Evolutionary conservation across 75 land plant species (phyloP), one percentile per base, ranked within the genome.

Genomic region (Pinus albicaulis): DNA sequence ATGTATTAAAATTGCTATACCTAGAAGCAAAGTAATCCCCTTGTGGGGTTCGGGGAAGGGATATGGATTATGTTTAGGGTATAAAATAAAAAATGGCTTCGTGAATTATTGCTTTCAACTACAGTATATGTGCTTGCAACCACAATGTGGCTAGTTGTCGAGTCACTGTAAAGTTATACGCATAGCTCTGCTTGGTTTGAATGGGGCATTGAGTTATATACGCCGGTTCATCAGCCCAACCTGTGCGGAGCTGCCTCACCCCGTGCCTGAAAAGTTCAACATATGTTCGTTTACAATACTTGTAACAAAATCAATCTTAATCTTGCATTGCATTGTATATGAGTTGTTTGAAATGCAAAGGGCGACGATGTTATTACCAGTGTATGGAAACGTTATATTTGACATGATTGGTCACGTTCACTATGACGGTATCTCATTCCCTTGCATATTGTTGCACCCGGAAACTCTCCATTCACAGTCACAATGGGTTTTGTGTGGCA

Each of bases 191-290:
- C 20, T 92, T 92, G 4, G 92, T 88, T 23, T 55, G 83, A 7
- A 93, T 89, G 3, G 96, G 94, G 68, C 96, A 93, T 55, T 93
- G 96, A 41, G 96, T 93, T 10, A 84, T 76, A 28, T 80, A 85
- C 4, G 28, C 64, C 17, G 96, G 90, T 36, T 94, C 96, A 58
- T 93, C 96, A 13, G 88, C 86, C 96, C 96, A 93, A 12, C 69
- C 79, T 36, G 85, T 89, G 17, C 80, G 64, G 3, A 68, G 28
- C 65, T 93, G 96, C 20, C 82, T 81, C 20, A 93, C 60, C 15
- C 96, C 96, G 64, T 92, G 94, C 94, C 96, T 91, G 80, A 31
- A 28, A 38, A 41, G 44, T 41, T 41, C 0, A 4, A 41, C 44
- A 41, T 41, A 4, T 41, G 3, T 41, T 0, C 3, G 0, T 41